These are phyloP conservation scores for Helotiales sp. DNA, from an alignment of 2,329 filamentous ascomycete genomes.

Conservation along the genomic window DNA sequence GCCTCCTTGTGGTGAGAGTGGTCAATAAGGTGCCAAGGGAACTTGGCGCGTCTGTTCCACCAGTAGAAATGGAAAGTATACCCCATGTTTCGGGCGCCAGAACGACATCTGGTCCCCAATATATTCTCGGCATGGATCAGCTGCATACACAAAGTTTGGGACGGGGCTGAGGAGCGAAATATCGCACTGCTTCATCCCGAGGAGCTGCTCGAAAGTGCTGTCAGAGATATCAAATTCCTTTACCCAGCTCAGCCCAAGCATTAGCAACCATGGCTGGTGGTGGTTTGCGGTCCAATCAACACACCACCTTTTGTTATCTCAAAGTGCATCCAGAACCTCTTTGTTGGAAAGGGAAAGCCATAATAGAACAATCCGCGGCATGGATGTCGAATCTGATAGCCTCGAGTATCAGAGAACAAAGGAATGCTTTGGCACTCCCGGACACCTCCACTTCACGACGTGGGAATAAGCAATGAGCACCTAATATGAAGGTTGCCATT, in stretches of 20 bases:
- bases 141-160: background rate
- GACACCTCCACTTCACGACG: background rate
- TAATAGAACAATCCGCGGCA: slow-evolving; percentile 10
- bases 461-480: background rate
- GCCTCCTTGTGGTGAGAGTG: slow-evolving; percentile 2
- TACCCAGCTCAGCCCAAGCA: slow-evolving; percentile 1
- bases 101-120: background rate
- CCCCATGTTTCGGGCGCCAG: slow-evolving; percentile 2
- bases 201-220: background rate
- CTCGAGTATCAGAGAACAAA: background rate
- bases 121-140: background rate
- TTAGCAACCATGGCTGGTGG: background rate
- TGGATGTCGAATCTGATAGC: slow-evolving; percentile 2
- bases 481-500: background rate
- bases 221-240: background rate
- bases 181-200: background rate
- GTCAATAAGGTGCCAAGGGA: background rate
- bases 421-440: background rate
- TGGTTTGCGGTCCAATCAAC: background rate
- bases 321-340: slow-evolving; percentile 2
- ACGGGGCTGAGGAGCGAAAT: background rate
- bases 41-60: slow-evolving; percentile 6
- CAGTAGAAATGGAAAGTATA: background rate
- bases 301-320: background rate
- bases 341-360: background rate